Evolutionary conservation across 1,139 yeast species (phyloP), one percentile per base, ranked within the genome.

Genomic region (Diutina rugosa): DNA sequence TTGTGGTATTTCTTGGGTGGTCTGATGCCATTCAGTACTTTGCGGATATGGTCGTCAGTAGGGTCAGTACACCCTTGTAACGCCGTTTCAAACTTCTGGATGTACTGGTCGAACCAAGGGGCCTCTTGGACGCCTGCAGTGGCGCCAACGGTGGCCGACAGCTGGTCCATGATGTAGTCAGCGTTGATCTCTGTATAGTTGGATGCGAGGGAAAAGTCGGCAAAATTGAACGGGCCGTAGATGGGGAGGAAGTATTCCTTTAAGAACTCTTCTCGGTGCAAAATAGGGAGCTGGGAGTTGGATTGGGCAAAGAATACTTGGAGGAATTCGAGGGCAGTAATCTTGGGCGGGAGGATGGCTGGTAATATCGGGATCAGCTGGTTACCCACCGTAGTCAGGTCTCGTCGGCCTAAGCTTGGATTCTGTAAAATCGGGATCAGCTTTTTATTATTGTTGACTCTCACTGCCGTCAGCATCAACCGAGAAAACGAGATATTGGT

Each of bases 191-290:
- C 65, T 0, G 90, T 79, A 62, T 76, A 76, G 58, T 82, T 79
- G 32, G 56, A 81, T 0, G 90, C 90, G 55, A 88, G 71, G 2
- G 84, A 76, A 0, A 81, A 30, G 16, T 49, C 71, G 49, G 72
- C 71, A 1, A 73, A 65, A 38, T 88, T 82, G 57, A 87, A 72
- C 6, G 73, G 68, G 1, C 97, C 97, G 65, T 90, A 90, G 1
- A 90, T 76, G 0, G 96, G 97, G 59, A 81, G 79, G 65, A 87
- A 90, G 64, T 82, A 84, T 52, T 75, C 73, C 56, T 72, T 72
- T 52, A 90, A 67, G 64, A 90, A 90, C 60, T 79, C 81, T 63
- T 89, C 96, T 46, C 96, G 77, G 65, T 90, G 97, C 56, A 90
- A 69, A 5, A 90, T 76, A 0, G 97, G 97, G 47, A 87, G 65